Conservation (phyloP, 805 yeast species). For the Ogataea kodamae region DNA sequence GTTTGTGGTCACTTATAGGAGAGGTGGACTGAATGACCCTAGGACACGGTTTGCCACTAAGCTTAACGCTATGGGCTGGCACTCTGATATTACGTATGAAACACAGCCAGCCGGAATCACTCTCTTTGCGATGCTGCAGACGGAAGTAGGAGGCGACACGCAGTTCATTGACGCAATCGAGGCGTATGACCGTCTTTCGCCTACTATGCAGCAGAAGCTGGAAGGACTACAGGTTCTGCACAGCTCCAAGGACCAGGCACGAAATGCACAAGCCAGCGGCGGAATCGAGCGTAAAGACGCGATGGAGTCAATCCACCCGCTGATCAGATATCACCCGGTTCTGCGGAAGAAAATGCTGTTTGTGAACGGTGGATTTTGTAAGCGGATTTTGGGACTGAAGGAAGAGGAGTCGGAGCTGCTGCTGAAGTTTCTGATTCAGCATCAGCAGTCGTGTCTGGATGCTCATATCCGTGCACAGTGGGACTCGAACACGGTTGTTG, state of each 20-base stretch:
- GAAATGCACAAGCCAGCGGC: conserved; percentile 49
- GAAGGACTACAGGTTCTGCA: conserved; percentile 65
- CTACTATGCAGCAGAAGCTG: conserved; percentile 55
- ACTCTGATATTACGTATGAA: conserved; percentile 73
- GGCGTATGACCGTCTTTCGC: conserved; percentile 70
- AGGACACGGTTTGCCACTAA: conserved; percentile 35
- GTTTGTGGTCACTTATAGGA: conserved; percentile 58
- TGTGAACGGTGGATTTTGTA: conserved; percentile 58
- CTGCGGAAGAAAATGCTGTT: conserved; percentile 57
- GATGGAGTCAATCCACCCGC: conserved; percentile 62
- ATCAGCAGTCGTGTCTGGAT: conserved; percentile 51
- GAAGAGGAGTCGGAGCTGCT: conserved; percentile 65
- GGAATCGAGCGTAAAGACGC: conserved; percentile 64
- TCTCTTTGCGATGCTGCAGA: conserved; percentile 57
- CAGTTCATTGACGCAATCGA: conserved; percentile 67
- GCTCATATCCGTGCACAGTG: conserved; percentile 67
- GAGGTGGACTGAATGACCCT: conserved; percentile 39
- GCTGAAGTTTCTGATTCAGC: conserved; percentile 52
- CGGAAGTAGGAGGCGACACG: conserved; percentile 70
- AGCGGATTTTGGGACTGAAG: conserved; percentile 68
- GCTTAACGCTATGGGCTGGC: conserved; percentile 51
- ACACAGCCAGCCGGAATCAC: conserved; percentile 71
- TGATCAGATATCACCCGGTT: conserved; percentile 72
- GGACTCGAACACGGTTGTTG: conserved; percentile 66
- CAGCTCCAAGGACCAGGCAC: conserved; percentile 69